Base-by-base conservation (phyloP, 129 eudicot species). In the Lactuca saligna region DNA sequence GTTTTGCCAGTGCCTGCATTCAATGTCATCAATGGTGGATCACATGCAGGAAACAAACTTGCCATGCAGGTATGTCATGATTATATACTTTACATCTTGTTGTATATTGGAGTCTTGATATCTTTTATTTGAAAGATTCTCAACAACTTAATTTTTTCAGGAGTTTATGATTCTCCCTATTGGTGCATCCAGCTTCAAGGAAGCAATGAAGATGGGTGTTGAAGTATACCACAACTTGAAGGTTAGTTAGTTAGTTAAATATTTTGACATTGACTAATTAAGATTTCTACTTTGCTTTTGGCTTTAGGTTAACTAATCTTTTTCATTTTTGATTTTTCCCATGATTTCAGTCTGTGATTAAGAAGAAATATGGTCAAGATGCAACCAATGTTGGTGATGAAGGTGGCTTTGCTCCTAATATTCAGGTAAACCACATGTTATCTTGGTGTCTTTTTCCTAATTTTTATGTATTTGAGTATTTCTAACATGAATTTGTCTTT, bases 311-410 rank as follows among this genome's bases (percentile, higher is more conserved):
- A 4, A 54, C 66, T 79, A 60, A 79, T 72, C 13, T 4, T 68
- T 25, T 25, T 25, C 29, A 25, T 25, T 25, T 25, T 20, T 20
- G 20, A 20, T n/a, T 32, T n/a, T 44, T 53, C 5, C 29, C 69
- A 31, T 65, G 34, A 55, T 79, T 80, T 57, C 88, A 92, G 98
- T 75, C 89, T 81, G 98, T 92, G 75, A 92, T 92, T 38, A 92
- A 92, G 86, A 92, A 88, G 96, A 92, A 92, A 57, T 92, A 92
- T 41, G 98, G 98, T 38, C 98, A 92, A 63, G 96, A 92, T 84
- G 98, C 98, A 33, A 92, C 98, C 60, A 92, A 92, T 84, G 98
- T 92, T 61, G 98, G 98, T 80, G 98, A 92, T 68, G 98, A 92
- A 72, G 98, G 98, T 82, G 98, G 98, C 75, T 92, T 92, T 79